Evolutionary conservation across 306 rosid species (phyloP), one percentile per base, ranked within the genome.

Genomic region (Sicyos baderoa): DNA sequence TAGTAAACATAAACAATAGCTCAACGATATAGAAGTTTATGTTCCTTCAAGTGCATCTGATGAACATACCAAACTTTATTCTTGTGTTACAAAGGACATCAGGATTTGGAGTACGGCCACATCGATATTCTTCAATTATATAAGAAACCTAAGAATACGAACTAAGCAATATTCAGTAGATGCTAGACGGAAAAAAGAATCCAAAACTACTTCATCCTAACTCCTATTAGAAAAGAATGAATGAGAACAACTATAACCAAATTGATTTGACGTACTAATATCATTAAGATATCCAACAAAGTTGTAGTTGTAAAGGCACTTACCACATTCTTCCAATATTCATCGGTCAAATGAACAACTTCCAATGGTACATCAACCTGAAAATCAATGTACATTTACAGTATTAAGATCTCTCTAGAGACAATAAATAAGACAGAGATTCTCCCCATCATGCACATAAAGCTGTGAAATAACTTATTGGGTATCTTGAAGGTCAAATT

Each of bases 51-150:
- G 72, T 12, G 45, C 22, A 52, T 55, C 59, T 51, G 18, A 68
- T 51, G 29, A 64, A 71, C 86, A 53, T 87, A 93, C 98, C 97
- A 47, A 93, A 89, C 81, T 93, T 93, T 77, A 89, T 88, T 82
- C 98, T 88, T 55, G 97, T 88, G 84, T 93, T 93, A 79, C 98
- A 93, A 21, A 93, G 97, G 79, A 93, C 85, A 61, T 93, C 96
- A 0, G 98, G 94, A 63, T 93, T 93, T 21, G 98, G 97, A 56
- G 97, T 93, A 48, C 90, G 93, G 47, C 98, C 98, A 88, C 92
- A 80, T 5, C 80, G 86, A 81, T 90, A 89, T 84, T 93, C 98
- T 57, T 85, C 89, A 79, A 93, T 86, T 57, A 88, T 85, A 79
- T 88, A 86, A 68, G 94, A 88, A 70, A 89, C 98, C 98, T 93